A percentile compares a stretch with the other conserved stretches of the same genome.
These are phyloP conservation scores for Beauveria asiatica DNA, from an alignment of 2,329 filamentous ascomycete species.

Conservation along the genomic window DNA sequence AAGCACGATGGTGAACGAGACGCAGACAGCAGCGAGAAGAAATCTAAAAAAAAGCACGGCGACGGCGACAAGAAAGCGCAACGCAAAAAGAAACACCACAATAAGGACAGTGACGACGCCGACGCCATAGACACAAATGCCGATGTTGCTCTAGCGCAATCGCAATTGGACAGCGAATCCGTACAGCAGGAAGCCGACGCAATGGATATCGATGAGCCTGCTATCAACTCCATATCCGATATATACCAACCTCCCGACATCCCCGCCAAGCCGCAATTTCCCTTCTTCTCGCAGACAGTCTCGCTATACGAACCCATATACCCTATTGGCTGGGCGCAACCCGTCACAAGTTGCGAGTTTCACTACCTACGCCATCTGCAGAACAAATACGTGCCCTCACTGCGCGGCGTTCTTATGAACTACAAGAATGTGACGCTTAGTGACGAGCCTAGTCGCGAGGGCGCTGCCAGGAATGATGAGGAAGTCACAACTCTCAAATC, in stretches of 20 bases:
- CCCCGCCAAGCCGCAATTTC: slow-evolving; percentile 42
- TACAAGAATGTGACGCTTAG: slow-evolving; percentile 63
- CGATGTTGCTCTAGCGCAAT: slow-evolving; percentile 11
- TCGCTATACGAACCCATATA: slow-evolving; percentile 73
- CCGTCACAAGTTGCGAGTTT: slow-evolving; percentile 61
- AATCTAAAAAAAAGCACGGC: slow-evolving; percentile 14
- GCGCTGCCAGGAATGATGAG: slow-evolving; percentile 39
- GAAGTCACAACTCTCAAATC: slow-evolving; percentile 40
- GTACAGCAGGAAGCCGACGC: slow-evolving; percentile 20
- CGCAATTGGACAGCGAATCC: neutral
- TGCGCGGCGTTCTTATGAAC: slow-evolving; percentile 65
- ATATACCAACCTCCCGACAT: slow-evolving; percentile 31
- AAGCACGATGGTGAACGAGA: slow-evolving; percentile 17
- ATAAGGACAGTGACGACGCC: slow-evolving; percentile 22
- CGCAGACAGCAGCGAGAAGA: slow-evolving; percentile 6
- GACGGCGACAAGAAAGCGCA: neutral
- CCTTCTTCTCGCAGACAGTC: slow-evolving; percentile 71
- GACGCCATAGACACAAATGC: slow-evolving; percentile 20
- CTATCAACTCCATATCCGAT: slow-evolving; percentile 21
- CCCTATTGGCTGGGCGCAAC: slow-evolving; percentile 60
- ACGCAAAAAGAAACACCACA: slow-evolving; percentile 17
- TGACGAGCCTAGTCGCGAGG: slow-evolving; percentile 44
- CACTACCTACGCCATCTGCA: slow-evolving; percentile 69
- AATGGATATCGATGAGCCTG: slow-evolving; percentile 32
- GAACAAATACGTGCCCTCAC: slow-evolving; percentile 65